Conservation (phyloP, 73 alveolate genomes). For the Tetrahymena elliotti region DNA sequence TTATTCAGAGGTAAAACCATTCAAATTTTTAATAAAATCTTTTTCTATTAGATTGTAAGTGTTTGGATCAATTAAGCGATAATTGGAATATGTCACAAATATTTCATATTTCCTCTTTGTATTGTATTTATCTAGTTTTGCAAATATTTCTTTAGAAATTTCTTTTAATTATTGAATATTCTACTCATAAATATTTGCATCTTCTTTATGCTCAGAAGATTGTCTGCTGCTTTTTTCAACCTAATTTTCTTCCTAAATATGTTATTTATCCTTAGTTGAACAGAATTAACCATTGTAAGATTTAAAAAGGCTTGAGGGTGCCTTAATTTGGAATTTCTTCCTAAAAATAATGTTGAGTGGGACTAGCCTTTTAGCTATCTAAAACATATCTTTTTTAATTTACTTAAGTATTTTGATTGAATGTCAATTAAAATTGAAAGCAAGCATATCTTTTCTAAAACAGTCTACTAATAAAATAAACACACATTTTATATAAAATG, state of each 20-base stretch:
- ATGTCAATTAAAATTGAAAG: neutral
- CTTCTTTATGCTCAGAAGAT: neutral
- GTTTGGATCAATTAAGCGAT: neutral
- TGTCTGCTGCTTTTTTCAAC: neutral
- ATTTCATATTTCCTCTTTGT: neutral
- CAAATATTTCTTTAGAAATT: neutral
- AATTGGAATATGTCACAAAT: neutral
- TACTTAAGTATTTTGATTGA: neutral
- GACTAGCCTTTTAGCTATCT: neutral
- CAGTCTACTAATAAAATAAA: neutral
- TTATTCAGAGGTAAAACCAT: neutral
- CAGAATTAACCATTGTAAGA: neutral
- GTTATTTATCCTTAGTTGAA: neutral
- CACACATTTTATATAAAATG: neutral
- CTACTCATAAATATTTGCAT: neutral
- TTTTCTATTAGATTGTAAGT: neutral
- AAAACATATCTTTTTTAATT: neutral
- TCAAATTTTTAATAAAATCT: neutral
- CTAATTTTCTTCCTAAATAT: neutral
- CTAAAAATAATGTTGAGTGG: neutral
- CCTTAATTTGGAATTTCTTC: neutral
- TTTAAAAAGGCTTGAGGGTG: neutral
- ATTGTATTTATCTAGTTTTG: neutral
- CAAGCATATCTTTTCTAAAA: neutral
- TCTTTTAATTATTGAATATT: neutral